Base-by-base conservation (phyloP, 208 protist genomes). In the Novymonas esmeraldas region DNA sequence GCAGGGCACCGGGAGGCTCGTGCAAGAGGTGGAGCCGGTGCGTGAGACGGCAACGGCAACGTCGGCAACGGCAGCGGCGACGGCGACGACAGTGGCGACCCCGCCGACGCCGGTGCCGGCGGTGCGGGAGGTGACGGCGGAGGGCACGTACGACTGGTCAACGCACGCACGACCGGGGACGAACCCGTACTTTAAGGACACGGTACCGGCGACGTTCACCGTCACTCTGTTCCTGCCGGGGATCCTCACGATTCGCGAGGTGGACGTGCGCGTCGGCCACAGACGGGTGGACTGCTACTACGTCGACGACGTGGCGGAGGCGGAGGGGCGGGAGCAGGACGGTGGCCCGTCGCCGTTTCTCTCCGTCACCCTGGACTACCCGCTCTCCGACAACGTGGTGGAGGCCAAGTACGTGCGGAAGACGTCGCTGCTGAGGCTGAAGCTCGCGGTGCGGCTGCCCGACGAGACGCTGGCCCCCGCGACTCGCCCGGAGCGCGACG, bases 401-500 rank as follows among this genome's bases (percentile, higher is more conserved):
- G 57, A 78, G 31, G 90, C 93, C 18, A 91, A 88, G 63, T 97
- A 93, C 78, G 62, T 95, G n/a, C 68, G 76, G 58, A 92, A 92
- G 55, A 87, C 66, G 29, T 67, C 76, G 26, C 59, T 76, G 50
- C 74, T 97, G 36, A 78, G 78, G 55, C 52, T 95, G 64, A 69
- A 54, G 14, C 56, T 94, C 1, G n/a, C 41, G 13, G 93, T 97
- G 41, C 50, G 58, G 55, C 70, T 95, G n/a, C 88, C 86, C 7
- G 87, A 95, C 44, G 93, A 95, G 62, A 82, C 78, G n/a, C 50
- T 61, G 36, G 39, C 64, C 9, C 56, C 76, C 3, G 60, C 52
- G n/a, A 84, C 82, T 42, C 73, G 67, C 31, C 61, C 88, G 2
- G 76, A 76, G 38, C 79, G 80, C 39, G 89, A 97, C 31, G 86